phyloP scores from a whole-genome alignment of 768 basidiomycete species.

The Boletellus emodensis region DNA sequence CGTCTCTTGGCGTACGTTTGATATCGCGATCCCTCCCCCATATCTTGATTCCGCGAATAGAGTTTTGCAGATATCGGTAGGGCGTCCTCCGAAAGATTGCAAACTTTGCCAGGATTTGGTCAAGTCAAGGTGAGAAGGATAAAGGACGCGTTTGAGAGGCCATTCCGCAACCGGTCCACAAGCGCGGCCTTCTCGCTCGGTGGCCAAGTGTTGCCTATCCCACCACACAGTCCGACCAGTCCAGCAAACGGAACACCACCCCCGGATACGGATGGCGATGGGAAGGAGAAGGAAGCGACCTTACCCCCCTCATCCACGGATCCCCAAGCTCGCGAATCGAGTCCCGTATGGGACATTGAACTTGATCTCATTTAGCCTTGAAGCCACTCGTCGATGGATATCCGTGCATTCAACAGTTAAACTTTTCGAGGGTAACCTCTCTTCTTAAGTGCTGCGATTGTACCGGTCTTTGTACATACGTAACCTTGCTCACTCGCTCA shows the following conservation, averaged over 20 bases:
- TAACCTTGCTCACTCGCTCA: too few species aligned
- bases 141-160: slow-evolving; percentile 86
- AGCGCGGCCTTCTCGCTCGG: slow-evolving; percentile 37
- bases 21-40: neutral
- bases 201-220: slow-evolving; percentile 19
- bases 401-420: too few species aligned
- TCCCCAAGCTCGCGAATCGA: slow-evolving; percentile 39
- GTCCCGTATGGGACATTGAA: slow-evolving; percentile 75
- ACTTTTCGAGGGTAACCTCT: too few species aligned
- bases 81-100: slow-evolving; percentile 69
- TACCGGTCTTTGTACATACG: neutral
- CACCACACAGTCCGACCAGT: neutral
- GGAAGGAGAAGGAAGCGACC: slow-evolving; percentile 23
- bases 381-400: slow-evolving; percentile 13
- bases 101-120: slow-evolving; percentile 87
- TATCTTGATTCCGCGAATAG: slow-evolving; percentile 38
- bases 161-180: slow-evolving; percentile 70
- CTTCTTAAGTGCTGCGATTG: neutral
- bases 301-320: slow-evolving; percentile 7
- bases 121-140: slow-evolving; percentile 90
- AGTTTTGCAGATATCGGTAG: slow-evolving; percentile 80
- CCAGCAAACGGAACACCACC: neutral
- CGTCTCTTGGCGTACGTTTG: slow-evolving; percentile 80
- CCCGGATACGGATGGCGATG: slow-evolving; percentile 2
- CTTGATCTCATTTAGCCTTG: slow-evolving; percentile 41